Percentiles rank a stretch among this genome's conserved stretches.
Evolutionary conservation across 176 grass and related monocot species (phyloP).

Genomic region (Ensete glaucum): DNA sequence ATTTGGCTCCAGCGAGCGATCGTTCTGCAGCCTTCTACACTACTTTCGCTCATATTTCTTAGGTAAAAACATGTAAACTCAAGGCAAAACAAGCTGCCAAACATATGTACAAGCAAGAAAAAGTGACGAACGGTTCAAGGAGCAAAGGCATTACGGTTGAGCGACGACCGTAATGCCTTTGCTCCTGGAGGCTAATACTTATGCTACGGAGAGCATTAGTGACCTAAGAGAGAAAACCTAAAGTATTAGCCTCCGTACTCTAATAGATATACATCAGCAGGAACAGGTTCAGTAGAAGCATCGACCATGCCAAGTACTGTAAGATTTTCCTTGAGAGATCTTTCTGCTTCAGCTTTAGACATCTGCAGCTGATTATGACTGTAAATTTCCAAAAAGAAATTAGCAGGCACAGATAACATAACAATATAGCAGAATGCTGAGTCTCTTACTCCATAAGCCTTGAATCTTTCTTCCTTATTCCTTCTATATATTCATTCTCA

Average conservation of each 20-base stretch:
- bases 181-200: too few species aligned
- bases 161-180: too few species aligned
- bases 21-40: too few species aligned
- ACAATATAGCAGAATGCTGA: background rate
- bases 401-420: background rate
- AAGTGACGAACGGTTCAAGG: too few species aligned
- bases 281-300: background rate
- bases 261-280: background rate
- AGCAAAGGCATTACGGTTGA: too few species aligned
- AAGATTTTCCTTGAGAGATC: background rate
- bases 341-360: background rate
- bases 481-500: too few species aligned
- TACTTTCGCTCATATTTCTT: too few species aligned
- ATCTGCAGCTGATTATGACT: background rate
- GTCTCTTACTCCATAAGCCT: background rate
- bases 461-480: background rate
- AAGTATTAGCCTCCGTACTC: background rate
- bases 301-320: background rate
- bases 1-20: too few species aligned
- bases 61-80: too few species aligned
- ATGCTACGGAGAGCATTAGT: background rate
- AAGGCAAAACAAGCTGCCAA: too few species aligned
- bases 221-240: background rate
- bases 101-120: too few species aligned
- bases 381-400: background rate